Conservation (phyloP, 163 green algal species). For the Coccomyxa subellipsoidea region DNA sequence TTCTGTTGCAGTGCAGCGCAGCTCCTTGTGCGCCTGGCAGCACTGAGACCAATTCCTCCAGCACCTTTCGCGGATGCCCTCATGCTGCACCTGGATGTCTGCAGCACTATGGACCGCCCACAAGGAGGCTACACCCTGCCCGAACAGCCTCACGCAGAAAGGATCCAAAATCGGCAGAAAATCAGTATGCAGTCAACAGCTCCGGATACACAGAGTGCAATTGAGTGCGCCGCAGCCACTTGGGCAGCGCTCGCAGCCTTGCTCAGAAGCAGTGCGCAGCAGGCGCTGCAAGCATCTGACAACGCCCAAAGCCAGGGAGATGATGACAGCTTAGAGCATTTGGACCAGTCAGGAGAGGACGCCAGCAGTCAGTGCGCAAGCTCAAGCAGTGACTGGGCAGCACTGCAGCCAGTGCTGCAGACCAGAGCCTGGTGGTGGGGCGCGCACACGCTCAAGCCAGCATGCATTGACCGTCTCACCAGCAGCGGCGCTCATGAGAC, state of each 20-base stretch:
- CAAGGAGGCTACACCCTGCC: too few relatives aligned
- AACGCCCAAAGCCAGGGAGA: not conserved
- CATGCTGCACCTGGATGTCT: constrained; percentile 1
- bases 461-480: not conserved
- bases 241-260: not conserved
- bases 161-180: too few relatives aligned
- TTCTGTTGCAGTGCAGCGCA: not conserved
- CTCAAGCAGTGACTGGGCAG: not conserved
- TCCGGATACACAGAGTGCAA: not conserved
- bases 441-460: not conserved
- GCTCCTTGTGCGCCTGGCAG: not conserved
- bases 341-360: not conserved
- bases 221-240: not conserved
- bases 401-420: not conserved
- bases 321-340: not conserved
- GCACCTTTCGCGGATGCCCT: not conserved
- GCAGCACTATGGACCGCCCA: not conserved
- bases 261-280: not conserved
- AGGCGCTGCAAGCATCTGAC: not conserved
- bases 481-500: not conserved
- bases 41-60: not conserved
- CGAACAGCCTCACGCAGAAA: too few relatives aligned
- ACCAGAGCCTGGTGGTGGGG: constrained; percentile 6
- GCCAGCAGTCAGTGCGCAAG: not conserved
- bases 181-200: too few relatives aligned